These are phyloP conservation scores for Pythium phragmitis DNA, from an alignment of 352 stramenopile genomes.

Conservation along the genomic window DNA sequence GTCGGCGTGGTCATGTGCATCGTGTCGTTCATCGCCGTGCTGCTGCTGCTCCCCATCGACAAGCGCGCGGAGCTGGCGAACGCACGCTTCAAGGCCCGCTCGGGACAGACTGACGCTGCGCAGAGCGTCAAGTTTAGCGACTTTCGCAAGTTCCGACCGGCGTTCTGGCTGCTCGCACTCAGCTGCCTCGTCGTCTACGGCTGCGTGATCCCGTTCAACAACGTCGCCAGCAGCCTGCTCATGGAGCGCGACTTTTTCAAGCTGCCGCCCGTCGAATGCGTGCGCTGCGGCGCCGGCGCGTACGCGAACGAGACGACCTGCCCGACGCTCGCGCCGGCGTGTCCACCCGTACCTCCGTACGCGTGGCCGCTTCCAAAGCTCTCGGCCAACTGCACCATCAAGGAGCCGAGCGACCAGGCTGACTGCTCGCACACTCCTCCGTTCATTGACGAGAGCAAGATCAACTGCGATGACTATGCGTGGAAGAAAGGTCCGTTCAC, in stretches of 20 bases:
- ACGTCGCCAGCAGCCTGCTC: conserved; percentile 89
- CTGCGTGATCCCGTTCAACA: conserved; percentile 94
- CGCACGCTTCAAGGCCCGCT: conserved; percentile 26
- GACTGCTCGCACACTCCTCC: conserved; percentile 55
- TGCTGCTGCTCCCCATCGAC: conserved; percentile 84
- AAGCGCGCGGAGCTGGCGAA: conserved; percentile 33
- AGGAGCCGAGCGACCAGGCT: conserved; percentile 52
- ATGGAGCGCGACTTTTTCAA: conserved; percentile 92
- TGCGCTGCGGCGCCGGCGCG: conserved; percentile 52
- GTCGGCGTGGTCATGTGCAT: conserved; percentile 84
- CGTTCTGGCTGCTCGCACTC: conserved; percentile 90
- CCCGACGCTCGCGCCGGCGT: conserved; percentile 40
- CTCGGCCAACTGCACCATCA: conserved; percentile 72
- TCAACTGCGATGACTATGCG: conserved; percentile 73
- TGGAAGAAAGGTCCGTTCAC: conserved; percentile 71
- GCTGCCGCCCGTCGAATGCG: conserved; percentile 45
- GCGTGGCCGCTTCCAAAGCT: conserved; percentile 71
- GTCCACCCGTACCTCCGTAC: conserved; percentile 67
- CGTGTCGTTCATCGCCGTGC: conserved; percentile 59
- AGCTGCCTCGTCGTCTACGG: conserved; percentile 92
- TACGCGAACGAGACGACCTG: conserved; percentile 61
- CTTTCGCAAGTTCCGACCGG: conserved; percentile 72
- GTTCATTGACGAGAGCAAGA: conserved; percentile 63
- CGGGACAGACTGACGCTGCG: conserved; percentile 28
- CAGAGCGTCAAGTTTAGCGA: conserved; percentile 72